Base-by-base conservation (phyloP, 2,329 filamentous ascomycete genomes). In the Penicillium sclerotiorum region DNA sequence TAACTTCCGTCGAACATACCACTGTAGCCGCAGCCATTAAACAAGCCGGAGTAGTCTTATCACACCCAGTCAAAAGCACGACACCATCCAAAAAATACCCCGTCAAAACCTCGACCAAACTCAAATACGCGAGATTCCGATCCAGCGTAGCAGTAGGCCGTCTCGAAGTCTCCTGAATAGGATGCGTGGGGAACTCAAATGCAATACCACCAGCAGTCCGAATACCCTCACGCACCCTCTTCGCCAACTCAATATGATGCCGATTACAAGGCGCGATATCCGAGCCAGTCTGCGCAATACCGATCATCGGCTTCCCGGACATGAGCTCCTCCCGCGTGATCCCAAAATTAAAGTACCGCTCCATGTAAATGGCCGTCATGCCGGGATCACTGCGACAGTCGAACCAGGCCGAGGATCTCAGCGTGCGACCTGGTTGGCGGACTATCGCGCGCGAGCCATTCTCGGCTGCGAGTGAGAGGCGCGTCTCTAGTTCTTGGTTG, bases 1-100 rank as follows among this genome's bases (percentile, higher is more conserved):
- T 7, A 1, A 3, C 8, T 28, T 28, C 9, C 18, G 8, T n/a
- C 20, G 41, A 21, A 66, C 63, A 49, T 50, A 74, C 72, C 61
- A 80, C 70, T 2, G 77, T 79, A 32, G 77, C 76, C 4, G 77
- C 77, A 12, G 77, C 77, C 77, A 80, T 80, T 39, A 80, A 62
- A 44, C 70, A 74, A 12, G 76, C 77, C 12, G 77, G 77, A 0
- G 77, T 79, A 5, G 77, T 80, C 70, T 80, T 80, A 55, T 80
- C 77, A 62, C 77, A 80, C 8, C 77, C 77, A 0, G 77, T 80
- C 42, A 80, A 66, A 21, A 80, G 62, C 13, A 80, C 77, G 18
- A 80, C 73, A 18, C 77, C 77, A 57, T 80, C 77, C 41, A 80
- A 64, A 4, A 75, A 75, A 63, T 80, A 79, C 0, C 71, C 74